phyloP scores from a whole-genome alignment of 257 asterid species.

The Orobanche coerulescens region DNA sequence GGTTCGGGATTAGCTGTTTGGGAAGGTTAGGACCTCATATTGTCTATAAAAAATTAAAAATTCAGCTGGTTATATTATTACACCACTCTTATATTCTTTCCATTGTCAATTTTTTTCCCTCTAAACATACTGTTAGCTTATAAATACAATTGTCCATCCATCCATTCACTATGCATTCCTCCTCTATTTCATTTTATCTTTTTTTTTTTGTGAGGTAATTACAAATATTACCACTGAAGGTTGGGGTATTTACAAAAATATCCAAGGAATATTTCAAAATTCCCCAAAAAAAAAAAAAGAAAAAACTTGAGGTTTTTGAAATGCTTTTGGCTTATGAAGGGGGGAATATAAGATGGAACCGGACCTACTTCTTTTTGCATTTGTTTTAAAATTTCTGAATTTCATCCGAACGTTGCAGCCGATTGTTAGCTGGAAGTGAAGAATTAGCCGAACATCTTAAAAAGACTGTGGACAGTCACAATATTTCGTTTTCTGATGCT shows the following conservation, averaged over 20 bases:
- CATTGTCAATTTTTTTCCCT: no score
- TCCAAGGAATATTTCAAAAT: background rate
- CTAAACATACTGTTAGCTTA: no score
- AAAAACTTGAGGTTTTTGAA: background rate
- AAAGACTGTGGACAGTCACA: slow-evolving; percentile 55
- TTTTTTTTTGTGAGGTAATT: background rate
- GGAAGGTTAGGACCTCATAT: slow-evolving; percentile 57
- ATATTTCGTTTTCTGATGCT: slow-evolving; percentile 59
- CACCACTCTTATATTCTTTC: background rate
- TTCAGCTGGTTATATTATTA: background rate
- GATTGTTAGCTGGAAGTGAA: slow-evolving; percentile 72
- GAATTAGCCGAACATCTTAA: slow-evolving; percentile 57
- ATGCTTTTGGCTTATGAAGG: no score
- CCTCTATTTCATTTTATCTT: background rate
- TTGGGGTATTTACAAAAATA: background rate
- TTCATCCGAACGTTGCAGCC: slow-evolving; percentile 50
- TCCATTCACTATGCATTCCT: background rate
- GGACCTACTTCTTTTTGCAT: background rate
- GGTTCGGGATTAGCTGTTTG: slow-evolving; percentile 91
- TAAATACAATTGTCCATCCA: no score
- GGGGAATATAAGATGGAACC: no score
- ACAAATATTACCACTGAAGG: background rate
- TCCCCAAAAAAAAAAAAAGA: background rate
- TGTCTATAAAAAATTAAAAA: background rate
- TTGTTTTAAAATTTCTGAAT: slow-evolving; percentile 20